Percentiles rank a stretch among this genome's conserved stretches.
phyloP scores from a whole-genome alignment of 495 filamentous ascomycete species.

The Clavariopsis aquatica region DNA sequence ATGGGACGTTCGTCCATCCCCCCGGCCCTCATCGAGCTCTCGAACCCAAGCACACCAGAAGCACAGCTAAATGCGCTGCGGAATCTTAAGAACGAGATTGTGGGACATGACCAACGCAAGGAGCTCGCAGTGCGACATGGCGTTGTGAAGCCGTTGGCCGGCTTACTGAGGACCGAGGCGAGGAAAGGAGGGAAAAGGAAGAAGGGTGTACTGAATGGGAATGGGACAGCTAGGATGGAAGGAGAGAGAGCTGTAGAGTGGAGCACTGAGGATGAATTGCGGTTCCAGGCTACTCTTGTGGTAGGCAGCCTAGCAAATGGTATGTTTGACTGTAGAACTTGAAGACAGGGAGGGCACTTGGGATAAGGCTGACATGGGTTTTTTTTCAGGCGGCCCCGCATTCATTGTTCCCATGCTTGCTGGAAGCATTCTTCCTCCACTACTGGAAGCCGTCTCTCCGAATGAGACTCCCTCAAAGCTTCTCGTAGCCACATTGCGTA shows the following conservation, averaged over 20 bases:
- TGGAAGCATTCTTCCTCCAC: conserved; percentile 61
- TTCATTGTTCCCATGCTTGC: conserved; percentile 75
- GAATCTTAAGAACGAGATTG: conserved; percentile 80
- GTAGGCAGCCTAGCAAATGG: conserved; percentile 83
- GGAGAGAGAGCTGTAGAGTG: conserved; percentile 34
- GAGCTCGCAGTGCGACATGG: conserved; percentile 70
- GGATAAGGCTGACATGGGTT: conserved; percentile 9
- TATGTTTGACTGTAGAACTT: conserved; percentile 45
- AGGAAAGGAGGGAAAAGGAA: conserved; percentile 47
- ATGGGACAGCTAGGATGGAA: conserved; percentile 4
- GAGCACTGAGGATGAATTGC: conserved; percentile 62
- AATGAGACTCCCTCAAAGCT: conserved; percentile 63
- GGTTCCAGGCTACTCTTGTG: conserved; percentile 77
- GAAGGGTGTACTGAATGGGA: conserved; percentile 46
- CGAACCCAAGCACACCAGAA: conserved; percentile 22
- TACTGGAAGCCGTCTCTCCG: conserved; percentile 69
- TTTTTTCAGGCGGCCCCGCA: conserved; percentile 68
- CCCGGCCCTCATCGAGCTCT: conserved; percentile 36
- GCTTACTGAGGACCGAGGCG: conserved; percentile 52
- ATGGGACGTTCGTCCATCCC: conserved; percentile 33
- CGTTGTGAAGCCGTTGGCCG: conserved; percentile 66
- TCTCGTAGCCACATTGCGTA: conserved; percentile 70
- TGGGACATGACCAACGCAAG: conserved; percentile 87
- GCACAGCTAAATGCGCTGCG: conserved; percentile 64
- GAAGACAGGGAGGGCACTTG: not conserved